phyloP scores from a whole-genome alignment of 2,329 filamentous ascomycete species.

The Aspergillus awamori region DNA sequence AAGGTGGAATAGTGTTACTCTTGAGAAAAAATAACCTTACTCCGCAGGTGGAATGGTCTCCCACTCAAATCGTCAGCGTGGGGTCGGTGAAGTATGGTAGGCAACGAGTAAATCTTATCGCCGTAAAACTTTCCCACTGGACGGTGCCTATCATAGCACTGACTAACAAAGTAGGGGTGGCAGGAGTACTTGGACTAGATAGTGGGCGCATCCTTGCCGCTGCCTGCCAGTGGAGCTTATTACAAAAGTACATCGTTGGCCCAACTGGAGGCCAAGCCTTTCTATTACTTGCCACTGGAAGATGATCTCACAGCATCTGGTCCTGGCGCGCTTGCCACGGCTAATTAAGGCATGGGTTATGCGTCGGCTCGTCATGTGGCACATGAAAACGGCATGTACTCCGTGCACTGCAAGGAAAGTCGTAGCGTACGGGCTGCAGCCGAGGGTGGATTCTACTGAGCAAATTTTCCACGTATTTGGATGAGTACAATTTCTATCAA shows the following conservation, averaged over 20 bases:
- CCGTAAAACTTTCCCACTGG: no score
- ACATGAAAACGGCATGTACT: background rate
- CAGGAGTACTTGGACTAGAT: background rate
- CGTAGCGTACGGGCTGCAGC: background rate
- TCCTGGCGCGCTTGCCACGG: background rate
- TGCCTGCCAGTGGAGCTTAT: background rate
- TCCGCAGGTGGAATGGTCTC: no score
- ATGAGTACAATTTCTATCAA: slow-evolving; percentile 2
- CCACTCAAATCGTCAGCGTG: no score
- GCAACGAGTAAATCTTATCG: no score
- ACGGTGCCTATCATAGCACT: no score
- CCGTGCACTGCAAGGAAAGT: background rate
- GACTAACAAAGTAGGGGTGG: no score
- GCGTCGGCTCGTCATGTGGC: background rate
- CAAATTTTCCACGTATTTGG: background rate
- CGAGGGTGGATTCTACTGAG: background rate
- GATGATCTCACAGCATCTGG: background rate
- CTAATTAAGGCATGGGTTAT: background rate
- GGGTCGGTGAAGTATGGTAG: no score
- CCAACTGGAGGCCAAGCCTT: background rate
- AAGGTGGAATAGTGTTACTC: no score
- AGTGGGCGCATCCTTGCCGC: background rate
- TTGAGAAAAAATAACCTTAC: no score
- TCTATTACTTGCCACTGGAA: background rate
- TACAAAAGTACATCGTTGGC: background rate